Conservation (phyloP, 208 protist genomes). For the Crithidia expoeki region DNA sequence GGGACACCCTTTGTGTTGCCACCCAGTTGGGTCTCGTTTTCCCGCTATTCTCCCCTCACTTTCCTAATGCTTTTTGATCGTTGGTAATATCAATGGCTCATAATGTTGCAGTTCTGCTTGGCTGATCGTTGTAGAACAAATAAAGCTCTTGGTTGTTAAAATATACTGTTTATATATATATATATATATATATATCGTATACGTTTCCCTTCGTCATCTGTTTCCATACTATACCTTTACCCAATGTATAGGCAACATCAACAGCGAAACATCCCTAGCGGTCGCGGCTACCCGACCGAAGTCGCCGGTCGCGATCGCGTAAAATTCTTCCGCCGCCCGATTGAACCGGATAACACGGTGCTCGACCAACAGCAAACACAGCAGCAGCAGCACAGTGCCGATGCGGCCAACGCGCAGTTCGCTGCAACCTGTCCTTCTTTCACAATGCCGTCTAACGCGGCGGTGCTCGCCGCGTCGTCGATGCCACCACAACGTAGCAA, state of each 20-base stretch:
- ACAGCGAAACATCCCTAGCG: conserved; percentile 39
- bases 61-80: not conserved
- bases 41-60: not conserved
- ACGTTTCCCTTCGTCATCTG: conserved; percentile 7
- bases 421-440: conserved; percentile 30
- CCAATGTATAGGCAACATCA: conserved; percentile 42
- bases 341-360: conserved; percentile 51
- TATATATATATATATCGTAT: too few species aligned
- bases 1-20: too few species aligned
- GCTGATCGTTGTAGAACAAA: not conserved
- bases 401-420: conserved; percentile 28
- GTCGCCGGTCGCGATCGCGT: conserved; percentile 84
- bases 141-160: conserved; percentile 21
- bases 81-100: not conserved
- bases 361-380: too few species aligned
- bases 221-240: not conserved
- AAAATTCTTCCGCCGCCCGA: conserved; percentile 87
- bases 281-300: conserved; percentile 73
- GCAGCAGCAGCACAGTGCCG: conserved; percentile 8
- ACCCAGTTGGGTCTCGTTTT: too few species aligned
- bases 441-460: conserved; percentile 18
- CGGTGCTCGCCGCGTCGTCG: conserved; percentile 9
- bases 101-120: not conserved
- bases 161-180: conserved; percentile 5
- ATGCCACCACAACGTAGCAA: not conserved